Evolutionary conservation across 306 rosid genomes (phyloP), one percentile per base, ranked within the genome.

Genomic region (Malus sieversii): DNA sequence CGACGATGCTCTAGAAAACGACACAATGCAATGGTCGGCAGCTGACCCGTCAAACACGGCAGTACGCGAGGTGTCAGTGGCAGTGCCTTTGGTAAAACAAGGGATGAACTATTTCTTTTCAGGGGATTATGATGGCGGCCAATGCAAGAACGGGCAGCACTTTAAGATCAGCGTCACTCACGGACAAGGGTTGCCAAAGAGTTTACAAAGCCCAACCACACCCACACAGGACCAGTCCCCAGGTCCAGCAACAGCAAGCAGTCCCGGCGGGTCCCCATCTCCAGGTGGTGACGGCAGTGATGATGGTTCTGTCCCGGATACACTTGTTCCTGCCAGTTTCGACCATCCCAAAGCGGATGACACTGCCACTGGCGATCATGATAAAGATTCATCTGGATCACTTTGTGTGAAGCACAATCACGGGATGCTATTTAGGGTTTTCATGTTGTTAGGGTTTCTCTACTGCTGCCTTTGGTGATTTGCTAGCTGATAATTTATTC

Each of bases 91-190:
- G 76, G 1, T 81, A 4, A 94, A 92, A 66, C 93, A 91, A 81
- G 97, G 97, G 2, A 35, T 70, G 48, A 80, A 85, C 9, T 91
- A 87, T 73, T 94, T 94, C 81, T 91, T 94, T 68, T 95, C 99
- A 1, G 83, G 93, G 69, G 87, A 92, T 57, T 92, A 95, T 46
- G 99, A 95, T 20, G 97, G 99, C 3, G 99, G 90, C 0, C 99
- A 95, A 9, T 95, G 99, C 75, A 75, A 72, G 58, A 87, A 68
- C 59, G 99, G 97, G 0, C 99, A 90, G 75, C 93, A 76, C 4
- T 92, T 95, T 83, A 58, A 82, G 29, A 85, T 95, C 7, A 81
- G 80, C 5, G 97, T 95, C 38, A 72, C 89, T 0, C 77, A 90
- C 35, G 99, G 97, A 15, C 85, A 92, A 84, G 99, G 99, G 25